A percentile compares a stretch with the other conserved stretches of the same genome.
Conservation (phyloP, 2,329 filamentous ascomycete species). For the Fusarium annulatum region DNA sequence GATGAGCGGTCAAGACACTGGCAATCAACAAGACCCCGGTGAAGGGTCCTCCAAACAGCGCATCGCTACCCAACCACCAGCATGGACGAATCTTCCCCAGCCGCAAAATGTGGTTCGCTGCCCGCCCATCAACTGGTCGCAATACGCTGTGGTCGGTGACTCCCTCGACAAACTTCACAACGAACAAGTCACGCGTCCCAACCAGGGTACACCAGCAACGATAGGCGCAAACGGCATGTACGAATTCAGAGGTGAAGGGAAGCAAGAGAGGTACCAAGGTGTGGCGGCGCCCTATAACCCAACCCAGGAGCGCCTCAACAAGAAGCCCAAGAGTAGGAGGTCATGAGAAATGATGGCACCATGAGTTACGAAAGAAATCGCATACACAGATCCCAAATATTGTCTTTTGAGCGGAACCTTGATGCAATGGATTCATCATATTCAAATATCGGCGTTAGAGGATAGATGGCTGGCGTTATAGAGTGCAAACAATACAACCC, state of each 20-base stretch:
- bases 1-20: slow-evolving; percentile 43
- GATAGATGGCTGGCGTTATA: slow-evolving; percentile 25
- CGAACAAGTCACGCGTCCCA: slow-evolving; percentile 77
- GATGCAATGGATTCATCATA: slow-evolving; percentile 3
- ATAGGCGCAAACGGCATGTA: slow-evolving; percentile 59
- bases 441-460: slow-evolving; percentile 22
- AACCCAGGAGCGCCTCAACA: slow-evolving; percentile 60
- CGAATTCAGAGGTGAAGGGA: slow-evolving; percentile 60
- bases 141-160: slow-evolving; percentile 86
- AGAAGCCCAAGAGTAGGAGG: slow-evolving; percentile 51
- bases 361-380: slow-evolving; percentile 21
- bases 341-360: slow-evolving; percentile 34
- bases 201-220: slow-evolving; percentile 62
- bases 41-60: slow-evolving; percentile 39
- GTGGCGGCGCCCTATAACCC: slow-evolving; percentile 69
- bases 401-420: slow-evolving; percentile 24
- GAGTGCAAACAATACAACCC: slow-evolving; percentile 18
- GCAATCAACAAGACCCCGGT: slow-evolving; percentile 45
- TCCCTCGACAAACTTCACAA: slow-evolving; percentile 85
- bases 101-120: slow-evolving; percentile 86
- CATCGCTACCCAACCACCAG: slow-evolving; percentile 40
- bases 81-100: slow-evolving; percentile 75
- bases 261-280: slow-evolving; percentile 60
- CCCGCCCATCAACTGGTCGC: slow-evolving; percentile 93
- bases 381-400: slow-evolving; percentile 1